Evolutionary conservation across 495 filamentous ascomycete genomes (phyloP), one percentile per base, ranked within the genome.

Genomic region (Staphylotrichum longicolle): DNA sequence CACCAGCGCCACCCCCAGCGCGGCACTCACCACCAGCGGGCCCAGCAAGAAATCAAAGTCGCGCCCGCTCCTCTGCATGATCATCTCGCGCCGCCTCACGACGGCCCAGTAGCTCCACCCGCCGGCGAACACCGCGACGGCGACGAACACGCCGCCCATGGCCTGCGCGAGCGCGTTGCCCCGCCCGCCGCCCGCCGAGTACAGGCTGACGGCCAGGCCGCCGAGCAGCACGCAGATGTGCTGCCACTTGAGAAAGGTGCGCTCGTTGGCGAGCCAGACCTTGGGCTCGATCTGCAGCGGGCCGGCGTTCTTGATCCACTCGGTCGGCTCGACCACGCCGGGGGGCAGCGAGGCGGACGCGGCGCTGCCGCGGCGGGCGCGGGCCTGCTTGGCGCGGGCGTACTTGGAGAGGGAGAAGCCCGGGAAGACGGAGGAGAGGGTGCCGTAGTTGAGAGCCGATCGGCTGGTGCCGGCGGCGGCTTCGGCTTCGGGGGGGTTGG

Each of bases 171-270:
- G 72, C 14, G 75, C 73, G 69, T 96, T 90, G 20, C 60, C 62
- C 47, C 69, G 85, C 76, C 30, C 90, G 88, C 63, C 54, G 14
- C 58, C 59, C 0, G 94, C 91, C 68, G 93, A 94, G 74, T 92
- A 96, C 37, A 98, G 76, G 45, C 86, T 90, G 32, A 98, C 77
- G 3, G 90, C 89, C 35, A 98, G 73, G 32, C 84, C 85, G 9
- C 91, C 91, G 7, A 98, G 84, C 34, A 98, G 80, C 32, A 98
- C 82, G 56, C 85, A 87, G 64, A 98, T 89, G 70, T 98, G 92
- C 73, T 96, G 88, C 94, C 94, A 98, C 72, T 96, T 96, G 72
- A 98, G 85, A 68, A 96, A 98, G 0, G 94, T 98, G 49, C 94
- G 85, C 76, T 98, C 91, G 71, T 98, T 98, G 52, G 94, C 94